These are phyloP conservation scores for Kuraishia borneana DNA, from an alignment of 805 yeast species.

Conservation along the genomic window DNA sequence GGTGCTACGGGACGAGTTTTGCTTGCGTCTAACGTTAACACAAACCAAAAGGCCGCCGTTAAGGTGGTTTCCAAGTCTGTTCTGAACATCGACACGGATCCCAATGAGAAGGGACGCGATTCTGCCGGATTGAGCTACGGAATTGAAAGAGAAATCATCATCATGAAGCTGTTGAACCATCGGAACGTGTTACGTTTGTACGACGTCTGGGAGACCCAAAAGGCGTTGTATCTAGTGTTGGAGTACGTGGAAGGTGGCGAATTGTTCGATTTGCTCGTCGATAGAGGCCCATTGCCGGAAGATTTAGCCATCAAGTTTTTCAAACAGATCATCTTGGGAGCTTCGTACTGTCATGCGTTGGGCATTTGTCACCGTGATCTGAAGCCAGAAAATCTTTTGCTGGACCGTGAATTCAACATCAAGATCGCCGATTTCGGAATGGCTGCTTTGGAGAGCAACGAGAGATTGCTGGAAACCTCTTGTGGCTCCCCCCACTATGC, in stretches of 20 bases:
- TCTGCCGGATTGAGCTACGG: conserved; percentile 80
- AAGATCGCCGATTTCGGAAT: conserved; percentile 83
- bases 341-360: conserved; percentile 70
- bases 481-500: conserved; percentile 89
- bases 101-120: conserved; percentile 24
- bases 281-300: conserved; percentile 61
- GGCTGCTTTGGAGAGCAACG: conserved; percentile 76
- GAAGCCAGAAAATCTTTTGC: conserved; percentile 68
- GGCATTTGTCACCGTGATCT: conserved; percentile 77
- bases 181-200: conserved; percentile 87
- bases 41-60: conserved; percentile 90
- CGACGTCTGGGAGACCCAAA: conserved; percentile 97
- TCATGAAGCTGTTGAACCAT: conserved; percentile 91
- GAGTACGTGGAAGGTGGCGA: conserved; percentile 90
- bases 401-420: conserved; percentile 55
- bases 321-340: conserved; percentile 68
- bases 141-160: conserved; percentile 92
- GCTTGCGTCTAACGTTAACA: conserved; percentile 74
- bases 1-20: conserved; percentile 97
- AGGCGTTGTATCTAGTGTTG: conserved; percentile 68
- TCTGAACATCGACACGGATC: conserved; percentile 28
- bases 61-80: conserved; percentile 87
- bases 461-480: conserved; percentile 61
- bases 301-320: conserved; percentile 67
- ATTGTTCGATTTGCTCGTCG: conserved; percentile 62